Evolutionary conservation across 2,329 filamentous ascomycete genomes (phyloP).

Genomic region (Pseudocercospora macadamiae): DNA sequence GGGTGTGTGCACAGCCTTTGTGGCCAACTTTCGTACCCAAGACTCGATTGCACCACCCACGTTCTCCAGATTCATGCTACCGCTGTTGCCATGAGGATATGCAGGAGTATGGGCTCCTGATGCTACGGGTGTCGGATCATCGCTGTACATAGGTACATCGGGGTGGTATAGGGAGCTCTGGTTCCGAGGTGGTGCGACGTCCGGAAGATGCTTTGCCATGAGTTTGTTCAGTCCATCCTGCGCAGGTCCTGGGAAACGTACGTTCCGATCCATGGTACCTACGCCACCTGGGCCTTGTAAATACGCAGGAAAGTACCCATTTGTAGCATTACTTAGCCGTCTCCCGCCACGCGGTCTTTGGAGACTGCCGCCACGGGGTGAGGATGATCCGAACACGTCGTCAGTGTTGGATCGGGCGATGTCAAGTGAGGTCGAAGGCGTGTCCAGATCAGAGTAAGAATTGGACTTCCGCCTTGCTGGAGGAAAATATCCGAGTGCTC

Average conservation of each 20-base stretch:
- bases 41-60: slow-evolving; percentile 85
- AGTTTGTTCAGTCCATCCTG: slow-evolving; percentile 83
- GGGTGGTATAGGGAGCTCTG: slow-evolving; percentile 60
- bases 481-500: slow-evolving; percentile 86
- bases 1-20: slow-evolving; percentile 50
- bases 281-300: slow-evolving; percentile 86
- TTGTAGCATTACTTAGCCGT: slow-evolving; percentile 43
- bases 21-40: slow-evolving; percentile 83
- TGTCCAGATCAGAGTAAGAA: slow-evolving; percentile 63
- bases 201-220: slow-evolving; percentile 80
- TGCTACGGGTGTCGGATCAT: slow-evolving; percentile 28
- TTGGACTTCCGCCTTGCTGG: slow-evolving; percentile 85
- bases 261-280: slow-evolving; percentile 73
- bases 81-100: slow-evolving; percentile 25
- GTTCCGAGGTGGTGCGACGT: slow-evolving; percentile 64
- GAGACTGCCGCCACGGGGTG: slow-evolving; percentile 39
- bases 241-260: slow-evolving; percentile 77
- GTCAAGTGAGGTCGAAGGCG: slow-evolving; percentile 68
- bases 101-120: slow-evolving; percentile 34
- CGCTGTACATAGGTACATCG: slow-evolving; percentile 61
- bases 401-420: slow-evolving; percentile 51
- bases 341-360: slow-evolving; percentile 45
- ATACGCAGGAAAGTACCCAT: slow-evolving; percentile 49
- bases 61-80: slow-evolving; percentile 66
- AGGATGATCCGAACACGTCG: slow-evolving; percentile 34